These are phyloP conservation scores for Adansonia madagascariensis DNA, from an alignment of 441 rosid species.

Conservation along the genomic window DNA sequence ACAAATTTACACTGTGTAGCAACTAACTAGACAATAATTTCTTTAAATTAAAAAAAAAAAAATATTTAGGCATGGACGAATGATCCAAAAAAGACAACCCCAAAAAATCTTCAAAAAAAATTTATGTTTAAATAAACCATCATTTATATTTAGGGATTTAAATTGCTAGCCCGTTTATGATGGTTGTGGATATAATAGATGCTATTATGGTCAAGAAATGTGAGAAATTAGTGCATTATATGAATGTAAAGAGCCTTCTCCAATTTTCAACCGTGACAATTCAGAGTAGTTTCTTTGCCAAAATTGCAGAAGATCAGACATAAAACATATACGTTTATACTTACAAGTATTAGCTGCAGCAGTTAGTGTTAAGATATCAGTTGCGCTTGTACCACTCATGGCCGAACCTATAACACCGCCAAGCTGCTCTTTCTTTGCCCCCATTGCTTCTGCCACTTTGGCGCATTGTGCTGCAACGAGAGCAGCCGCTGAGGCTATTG, in stretches of 20 bases:
- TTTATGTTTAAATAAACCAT: too few relatives aligned
- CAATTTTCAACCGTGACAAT: background rate
- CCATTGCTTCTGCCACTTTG: slow-evolving; percentile 81
- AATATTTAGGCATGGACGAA: too few relatives aligned
- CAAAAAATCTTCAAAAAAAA: too few relatives aligned
- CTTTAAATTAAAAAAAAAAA: too few relatives aligned
- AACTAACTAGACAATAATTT: background rate
- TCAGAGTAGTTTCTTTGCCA: background rate
- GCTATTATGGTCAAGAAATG: too few relatives aligned
- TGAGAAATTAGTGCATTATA: too few relatives aligned
- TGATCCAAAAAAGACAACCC: too few relatives aligned
- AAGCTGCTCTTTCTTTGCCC: slow-evolving; percentile 78
- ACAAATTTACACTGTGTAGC: background rate
- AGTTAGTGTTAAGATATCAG: slow-evolving; percentile 80
- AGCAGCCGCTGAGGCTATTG: slow-evolving; percentile 86
- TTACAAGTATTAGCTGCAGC: slow-evolving; percentile 86
- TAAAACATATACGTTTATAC: background rate
- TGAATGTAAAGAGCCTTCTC: background rate
- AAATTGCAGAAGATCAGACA: background rate
- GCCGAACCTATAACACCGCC: slow-evolving; percentile 68
- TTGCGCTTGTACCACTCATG: slow-evolving; percentile 61
- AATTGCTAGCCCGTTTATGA: too few relatives aligned
- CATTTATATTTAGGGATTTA: too few relatives aligned
- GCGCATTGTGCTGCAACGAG: slow-evolving; percentile 89
- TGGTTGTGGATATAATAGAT: too few relatives aligned